Evolutionary conservation across 2,329 filamentous ascomycete species (phyloP).

Genomic region (Metarhizium sp.): DNA sequence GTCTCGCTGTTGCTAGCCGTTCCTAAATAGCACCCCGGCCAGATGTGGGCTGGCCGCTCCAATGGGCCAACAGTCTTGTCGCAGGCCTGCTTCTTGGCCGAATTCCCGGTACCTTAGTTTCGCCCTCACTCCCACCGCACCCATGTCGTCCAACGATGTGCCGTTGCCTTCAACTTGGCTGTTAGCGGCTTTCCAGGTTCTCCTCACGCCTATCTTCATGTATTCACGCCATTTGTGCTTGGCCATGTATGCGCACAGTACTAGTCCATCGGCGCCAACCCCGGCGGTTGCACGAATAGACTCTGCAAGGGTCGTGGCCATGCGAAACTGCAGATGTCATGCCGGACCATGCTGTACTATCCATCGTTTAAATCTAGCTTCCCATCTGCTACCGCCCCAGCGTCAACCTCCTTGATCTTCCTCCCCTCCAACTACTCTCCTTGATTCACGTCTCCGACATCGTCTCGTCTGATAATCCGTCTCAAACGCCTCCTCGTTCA

Average conservation of each 20-base stretch:
- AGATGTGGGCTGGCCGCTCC: neutral
- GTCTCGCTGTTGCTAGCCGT: neutral
- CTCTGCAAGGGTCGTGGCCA: neutral
- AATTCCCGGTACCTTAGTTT: neutral
- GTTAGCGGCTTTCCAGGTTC: slow-evolving; percentile 1
- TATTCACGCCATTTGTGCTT: neutral
- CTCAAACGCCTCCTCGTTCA: neutral
- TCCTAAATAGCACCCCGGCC: neutral
- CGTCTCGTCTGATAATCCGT: slow-evolving; percentile 3
- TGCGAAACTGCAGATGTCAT: slow-evolving; percentile 1
- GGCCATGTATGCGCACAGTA: neutral
- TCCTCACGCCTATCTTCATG: neutral
- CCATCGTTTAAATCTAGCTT: neutral
- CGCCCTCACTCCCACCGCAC: neutral
- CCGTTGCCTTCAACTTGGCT: neutral
- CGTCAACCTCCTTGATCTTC: neutral
- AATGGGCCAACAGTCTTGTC: neutral
- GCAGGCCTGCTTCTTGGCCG: slow-evolving; percentile 1
- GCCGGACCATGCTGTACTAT: neutral
- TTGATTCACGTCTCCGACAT: slow-evolving; percentile 3
- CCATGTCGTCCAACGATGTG: neutral
- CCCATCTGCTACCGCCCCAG: neutral
- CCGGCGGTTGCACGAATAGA: slow-evolving; percentile 1
- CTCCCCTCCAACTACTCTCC: neutral
- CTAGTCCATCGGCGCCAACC: slow-evolving; percentile 1